Evolutionary conservation across 345 rosid genomes (phyloP).

Genomic region (Hibiscus trionum): DNA sequence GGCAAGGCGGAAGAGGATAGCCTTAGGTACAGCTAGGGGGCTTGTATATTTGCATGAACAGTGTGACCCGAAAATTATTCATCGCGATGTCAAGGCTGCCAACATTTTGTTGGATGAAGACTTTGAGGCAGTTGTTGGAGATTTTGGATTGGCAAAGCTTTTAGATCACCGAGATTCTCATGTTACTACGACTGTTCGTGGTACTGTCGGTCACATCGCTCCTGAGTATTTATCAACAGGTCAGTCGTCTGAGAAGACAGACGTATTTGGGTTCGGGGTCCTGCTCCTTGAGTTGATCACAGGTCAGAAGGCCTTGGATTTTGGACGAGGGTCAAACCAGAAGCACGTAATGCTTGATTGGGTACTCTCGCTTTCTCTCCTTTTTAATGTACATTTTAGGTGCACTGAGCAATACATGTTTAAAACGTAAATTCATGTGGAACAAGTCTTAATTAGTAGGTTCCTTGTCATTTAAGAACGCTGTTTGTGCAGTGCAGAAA

Average conservation of each 20-base stretch:
- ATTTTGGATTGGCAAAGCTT: constrained; percentile 96
- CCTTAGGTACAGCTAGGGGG: constrained; percentile 94
- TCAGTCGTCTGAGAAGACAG: constrained; percentile 86
- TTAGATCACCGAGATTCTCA: constrained; percentile 90
- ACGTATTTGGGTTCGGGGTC: constrained; percentile 89
- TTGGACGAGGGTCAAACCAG: constrained; percentile 79
- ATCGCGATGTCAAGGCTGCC: constrained; percentile 95
- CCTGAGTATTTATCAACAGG: constrained; percentile 91
- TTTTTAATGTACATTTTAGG: background rate
- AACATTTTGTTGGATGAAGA: constrained; percentile 84
- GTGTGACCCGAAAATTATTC: constrained; percentile 89
- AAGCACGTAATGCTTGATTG: constrained; percentile 94
- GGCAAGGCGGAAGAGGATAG: constrained; percentile 73
- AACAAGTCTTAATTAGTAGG: background rate
- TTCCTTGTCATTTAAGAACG: background rate
- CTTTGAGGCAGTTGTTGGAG: constrained; percentile 94
- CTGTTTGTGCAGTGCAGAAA: background rate
- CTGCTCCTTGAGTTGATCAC: constrained; percentile 88
- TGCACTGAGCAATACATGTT: background rate
- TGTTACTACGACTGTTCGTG: constrained; percentile 88
- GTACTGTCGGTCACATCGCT: constrained; percentile 89
- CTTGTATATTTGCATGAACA: constrained; percentile 85
- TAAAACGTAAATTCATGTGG: background rate
- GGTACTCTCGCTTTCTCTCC: constrained; percentile 33
- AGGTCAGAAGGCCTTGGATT: constrained; percentile 80